These are phyloP conservation scores for Rusavskia elegans DNA, from an alignment of 495 filamentous ascomycete species.

Conservation along the genomic window DNA sequence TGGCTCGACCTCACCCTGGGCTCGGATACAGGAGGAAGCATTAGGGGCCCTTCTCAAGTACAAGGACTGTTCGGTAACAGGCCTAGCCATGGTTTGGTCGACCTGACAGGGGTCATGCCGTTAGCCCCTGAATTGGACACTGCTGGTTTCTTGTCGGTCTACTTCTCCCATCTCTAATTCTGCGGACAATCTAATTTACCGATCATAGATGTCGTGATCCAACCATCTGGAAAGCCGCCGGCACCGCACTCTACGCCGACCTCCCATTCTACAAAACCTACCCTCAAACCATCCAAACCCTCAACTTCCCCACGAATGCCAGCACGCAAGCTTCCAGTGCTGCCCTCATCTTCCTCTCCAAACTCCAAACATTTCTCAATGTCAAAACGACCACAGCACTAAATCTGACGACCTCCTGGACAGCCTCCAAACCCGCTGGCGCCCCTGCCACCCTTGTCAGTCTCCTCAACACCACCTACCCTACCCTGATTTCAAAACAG, in stretches of 20 bases:
- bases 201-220: conserved; percentile 20
- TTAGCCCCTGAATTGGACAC: conserved; percentile 31
- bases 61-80: conserved; percentile 33
- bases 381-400: conserved; percentile 22
- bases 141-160: conserved; percentile 9
- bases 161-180: conserved; percentile 3
- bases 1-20: conserved; percentile 32
- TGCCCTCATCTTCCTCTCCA: conserved; percentile 23
- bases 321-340: conserved; percentile 11
- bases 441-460: conserved; percentile 11
- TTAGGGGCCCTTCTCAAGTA: conserved; percentile 20
- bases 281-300: conserved; percentile 26
- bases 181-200: conserved; percentile 10
- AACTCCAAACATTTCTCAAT: conserved; percentile 24
- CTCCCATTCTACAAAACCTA: conserved; percentile 28
- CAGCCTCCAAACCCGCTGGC: conserved; percentile 19
- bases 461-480: conserved; percentile 30
- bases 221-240: conserved; percentile 26
- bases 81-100: conserved; percentile 29
- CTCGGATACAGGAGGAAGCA: conserved; percentile 29
- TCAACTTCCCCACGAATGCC: conserved; percentile 18
- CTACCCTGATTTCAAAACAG: conserved; percentile 31
- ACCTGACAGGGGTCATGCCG: conserved; percentile 26
- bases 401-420: conserved; percentile 25
- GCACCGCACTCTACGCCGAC: conserved; percentile 24